These are phyloP conservation scores for Aspergillus ochraceus DNA, from an alignment of 2,329 filamentous ascomycete species.

Conservation along the genomic window DNA sequence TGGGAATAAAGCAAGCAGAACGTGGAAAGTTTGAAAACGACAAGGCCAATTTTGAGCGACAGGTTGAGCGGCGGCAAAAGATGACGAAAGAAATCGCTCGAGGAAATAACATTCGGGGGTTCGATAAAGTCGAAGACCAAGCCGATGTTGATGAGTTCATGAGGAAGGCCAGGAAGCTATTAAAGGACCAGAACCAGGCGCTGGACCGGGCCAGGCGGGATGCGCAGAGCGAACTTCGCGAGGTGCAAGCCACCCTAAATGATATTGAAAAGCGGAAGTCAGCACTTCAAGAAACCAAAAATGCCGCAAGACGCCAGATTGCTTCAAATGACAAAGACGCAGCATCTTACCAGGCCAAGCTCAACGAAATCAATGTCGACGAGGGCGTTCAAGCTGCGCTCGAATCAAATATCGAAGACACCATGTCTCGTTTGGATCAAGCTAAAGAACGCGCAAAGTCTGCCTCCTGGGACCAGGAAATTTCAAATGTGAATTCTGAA, in stretches of 20 bases:
- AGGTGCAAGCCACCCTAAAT: constrained; percentile 70
- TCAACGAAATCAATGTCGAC: constrained; percentile 75
- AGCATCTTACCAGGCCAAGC: constrained; percentile 63
- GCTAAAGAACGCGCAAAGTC: constrained; percentile 63
- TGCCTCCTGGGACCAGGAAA: constrained; percentile 68
- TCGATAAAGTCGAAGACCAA: constrained; percentile 75
- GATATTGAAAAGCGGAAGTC: constrained; percentile 73
- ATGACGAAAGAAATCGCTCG: constrained; percentile 78
- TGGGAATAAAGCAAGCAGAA: constrained; percentile 45
- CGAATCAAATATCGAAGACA: constrained; percentile 70
- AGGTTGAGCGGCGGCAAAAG: constrained; percentile 68
- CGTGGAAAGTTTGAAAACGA: constrained; percentile 78
- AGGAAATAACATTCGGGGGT: constrained; percentile 78
- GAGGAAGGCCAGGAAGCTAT: constrained; percentile 70
- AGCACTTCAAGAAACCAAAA: constrained; percentile 70
- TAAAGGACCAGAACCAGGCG: constrained; percentile 74
- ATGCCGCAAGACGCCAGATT: constrained; percentile 72
- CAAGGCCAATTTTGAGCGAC: constrained; percentile 81
- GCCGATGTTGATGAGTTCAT: constrained; percentile 73
- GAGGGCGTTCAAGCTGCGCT: constrained; percentile 80
- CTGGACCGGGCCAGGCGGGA: constrained; percentile 74
- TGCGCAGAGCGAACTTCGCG: constrained; percentile 70
- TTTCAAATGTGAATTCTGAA: constrained; percentile 65
- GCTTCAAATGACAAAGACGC: constrained; percentile 71
- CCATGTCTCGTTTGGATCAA: constrained; percentile 62